Evolutionary conservation across 257 asterid species (phyloP).

Genomic region (Solanum clarkiae): DNA sequence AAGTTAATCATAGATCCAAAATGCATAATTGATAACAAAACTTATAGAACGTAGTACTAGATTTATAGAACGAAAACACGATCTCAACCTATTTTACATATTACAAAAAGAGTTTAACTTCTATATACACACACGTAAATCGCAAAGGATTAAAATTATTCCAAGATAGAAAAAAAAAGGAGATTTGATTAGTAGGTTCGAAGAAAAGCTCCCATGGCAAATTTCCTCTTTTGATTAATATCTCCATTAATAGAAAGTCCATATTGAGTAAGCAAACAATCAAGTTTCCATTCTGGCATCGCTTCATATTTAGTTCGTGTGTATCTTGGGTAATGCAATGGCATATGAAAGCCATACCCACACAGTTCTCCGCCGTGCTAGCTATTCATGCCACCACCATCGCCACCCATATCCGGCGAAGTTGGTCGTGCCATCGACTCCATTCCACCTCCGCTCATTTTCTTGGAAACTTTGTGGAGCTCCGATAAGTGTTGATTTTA

Average conservation of each 20-base stretch:
- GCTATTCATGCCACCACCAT: not conserved
- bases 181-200: not conserved
- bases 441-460: conserved; percentile 15
- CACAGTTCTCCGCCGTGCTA: conserved; percentile 15
- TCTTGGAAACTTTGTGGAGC: not conserved
- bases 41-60: not conserved
- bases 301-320: conserved; percentile 6
- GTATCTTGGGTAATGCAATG: conserved; percentile 10
- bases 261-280: conserved; percentile 5
- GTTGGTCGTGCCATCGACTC: conserved; percentile 28
- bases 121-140: not conserved
- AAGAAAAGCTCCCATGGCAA: conserved; percentile 17
- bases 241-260: conserved; percentile 8
- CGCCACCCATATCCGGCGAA: not conserved
- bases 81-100: not conserved
- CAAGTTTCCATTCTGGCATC: conserved; percentile 15
- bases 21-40: not conserved
- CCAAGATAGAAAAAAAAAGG: not conserved
- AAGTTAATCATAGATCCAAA: not conserved
- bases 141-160: not conserved
- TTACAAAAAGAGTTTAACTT: not conserved
- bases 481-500: too few species aligned
- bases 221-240: conserved; percentile 8
- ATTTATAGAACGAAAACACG: not conserved
- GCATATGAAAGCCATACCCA: conserved; percentile 18